Conservation (phyloP, 495 filamentous ascomycete genomes). For the Aspergillus panamensis region DNA sequence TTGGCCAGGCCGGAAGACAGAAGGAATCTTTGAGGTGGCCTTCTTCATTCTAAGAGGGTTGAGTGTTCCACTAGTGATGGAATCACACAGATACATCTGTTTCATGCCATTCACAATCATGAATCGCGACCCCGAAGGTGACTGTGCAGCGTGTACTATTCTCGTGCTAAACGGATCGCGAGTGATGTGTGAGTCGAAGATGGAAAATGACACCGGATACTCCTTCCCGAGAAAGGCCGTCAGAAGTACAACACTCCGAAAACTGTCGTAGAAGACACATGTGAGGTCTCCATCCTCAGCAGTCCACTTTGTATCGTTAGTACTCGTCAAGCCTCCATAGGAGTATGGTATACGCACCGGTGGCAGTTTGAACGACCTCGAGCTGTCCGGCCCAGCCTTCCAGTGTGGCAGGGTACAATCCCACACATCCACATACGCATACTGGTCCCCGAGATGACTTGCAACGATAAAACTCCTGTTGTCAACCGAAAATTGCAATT, state of each 20-base stretch:
- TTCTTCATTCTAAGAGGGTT: conserved; percentile 22
- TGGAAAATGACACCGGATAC: conserved; percentile 21
- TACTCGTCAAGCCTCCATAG: background rate
- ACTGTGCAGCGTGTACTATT: conserved; percentile 27
- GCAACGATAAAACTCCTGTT: conserved; percentile 24
- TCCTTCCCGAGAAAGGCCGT: conserved; percentile 27
- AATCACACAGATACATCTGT: conserved; percentile 26
- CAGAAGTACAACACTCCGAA: conserved; percentile 21
- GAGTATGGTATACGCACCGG: conserved; percentile 14
- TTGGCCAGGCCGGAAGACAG: conserved; percentile 23
- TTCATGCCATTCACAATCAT: conserved; percentile 23
- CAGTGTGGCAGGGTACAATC: conserved; percentile 21
- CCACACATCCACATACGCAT: conserved; percentile 27
- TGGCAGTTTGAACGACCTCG: conserved; percentile 23
- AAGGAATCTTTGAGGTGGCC: conserved; percentile 23
- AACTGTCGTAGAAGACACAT: conserved; percentile 25
- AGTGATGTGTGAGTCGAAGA: conserved; percentile 12
- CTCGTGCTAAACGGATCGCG: conserved; percentile 15
- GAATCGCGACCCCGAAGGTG: conserved; percentile 24
- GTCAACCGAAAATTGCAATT: conserved; percentile 25
- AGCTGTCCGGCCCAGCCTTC: conserved; percentile 17
- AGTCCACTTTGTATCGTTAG: conserved; percentile 22
- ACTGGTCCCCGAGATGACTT: conserved; percentile 21
- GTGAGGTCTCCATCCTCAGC: conserved; percentile 24
- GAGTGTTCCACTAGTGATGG: conserved; percentile 18